These are phyloP conservation scores for Casaregolazyma lundiana DNA, from an alignment of 1,139 yeast species.

Conservation along the genomic window DNA sequence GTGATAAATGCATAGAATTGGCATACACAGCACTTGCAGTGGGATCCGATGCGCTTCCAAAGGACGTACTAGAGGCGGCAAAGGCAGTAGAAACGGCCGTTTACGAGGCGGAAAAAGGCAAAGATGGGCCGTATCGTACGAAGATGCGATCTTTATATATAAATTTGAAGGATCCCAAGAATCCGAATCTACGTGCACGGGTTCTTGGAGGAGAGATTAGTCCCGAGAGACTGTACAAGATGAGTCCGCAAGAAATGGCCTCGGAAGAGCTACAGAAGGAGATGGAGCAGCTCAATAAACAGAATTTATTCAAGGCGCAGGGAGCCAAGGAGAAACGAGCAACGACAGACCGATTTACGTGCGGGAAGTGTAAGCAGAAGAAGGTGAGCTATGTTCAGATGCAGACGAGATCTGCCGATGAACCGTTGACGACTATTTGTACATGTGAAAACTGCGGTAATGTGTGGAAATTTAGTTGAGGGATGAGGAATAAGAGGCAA, in stretches of 20 bases:
- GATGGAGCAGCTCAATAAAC: slow-evolving; percentile 77
- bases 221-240: slow-evolving; percentile 62
- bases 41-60: slow-evolving; percentile 61
- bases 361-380: slow-evolving; percentile 96
- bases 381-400: slow-evolving; percentile 94
- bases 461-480: slow-evolving; percentile 76
- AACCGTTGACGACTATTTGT: slow-evolving; percentile 95
- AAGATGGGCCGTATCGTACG: slow-evolving; percentile 60
- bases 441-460: slow-evolving; percentile 97
- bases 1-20: slow-evolving; percentile 81
- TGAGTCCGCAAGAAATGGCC: slow-evolving; percentile 93
- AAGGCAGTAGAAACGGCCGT: slow-evolving; percentile 72
- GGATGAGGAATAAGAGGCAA: not conserved
- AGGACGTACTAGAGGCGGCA: slow-evolving; percentile 57
- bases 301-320: slow-evolving; percentile 92
- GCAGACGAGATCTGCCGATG: slow-evolving; percentile 98
- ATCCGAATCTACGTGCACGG: slow-evolving; percentile 73
- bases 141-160: slow-evolving; percentile 78
- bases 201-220: slow-evolving; percentile 61
- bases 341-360: slow-evolving; percentile 90
- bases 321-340: slow-evolving; percentile 98
- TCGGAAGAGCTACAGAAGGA: slow-evolving; percentile 82
- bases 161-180: slow-evolving; percentile 83
- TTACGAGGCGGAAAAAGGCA: slow-evolving; percentile 51
- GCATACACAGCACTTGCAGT: slow-evolving; percentile 85